Percentiles rank a stretch among this genome's conserved stretches.
Conservation (phyloP, 2,329 filamentous ascomycete species). For the Hyphodiscus sp. region DNA sequence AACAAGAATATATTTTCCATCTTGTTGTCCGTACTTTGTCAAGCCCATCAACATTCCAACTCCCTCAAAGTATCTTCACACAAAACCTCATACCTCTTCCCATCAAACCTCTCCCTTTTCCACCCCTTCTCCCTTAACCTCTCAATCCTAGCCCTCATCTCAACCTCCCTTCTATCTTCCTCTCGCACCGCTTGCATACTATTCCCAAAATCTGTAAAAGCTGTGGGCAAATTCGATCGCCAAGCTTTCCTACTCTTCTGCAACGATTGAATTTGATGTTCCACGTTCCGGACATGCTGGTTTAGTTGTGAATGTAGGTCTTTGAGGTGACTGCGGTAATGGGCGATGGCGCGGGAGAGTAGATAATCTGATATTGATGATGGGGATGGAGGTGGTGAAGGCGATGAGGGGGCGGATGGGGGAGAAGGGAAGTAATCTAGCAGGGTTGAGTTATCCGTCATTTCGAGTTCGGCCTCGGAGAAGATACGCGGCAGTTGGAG, state of each 20-base stretch:
- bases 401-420: conserved; percentile 3
- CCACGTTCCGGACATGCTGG: conserved; percentile 5
- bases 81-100: conserved; percentile 19
- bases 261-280: conserved; percentile 14
- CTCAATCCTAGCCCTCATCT: conserved; percentile 14
- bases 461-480: not conserved
- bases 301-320: conserved; percentile 15
- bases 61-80: conserved; percentile 23
- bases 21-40: not conserved
- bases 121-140: conserved; percentile 17
- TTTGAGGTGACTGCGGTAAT: conserved; percentile 17
- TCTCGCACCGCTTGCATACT: conserved; percentile 3
- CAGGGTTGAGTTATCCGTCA: conserved; percentile 4
- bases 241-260: conserved; percentile 11
- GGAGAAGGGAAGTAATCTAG: conserved; percentile 13
- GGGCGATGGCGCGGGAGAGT: conserved; percentile 7
- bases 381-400: not conserved
- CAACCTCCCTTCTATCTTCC: conserved; percentile 11
- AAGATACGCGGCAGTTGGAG: conserved; percentile 2
- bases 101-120: conserved; percentile 22
- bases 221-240: conserved; percentile 14
- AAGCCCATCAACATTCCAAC: not conserved
- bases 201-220: not conserved
- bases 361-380: conserved; percentile 4
- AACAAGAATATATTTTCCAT: not conserved